phyloP scores from a whole-genome alignment of 139 green algal genomes.

The Chloropicon primus region DNA sequence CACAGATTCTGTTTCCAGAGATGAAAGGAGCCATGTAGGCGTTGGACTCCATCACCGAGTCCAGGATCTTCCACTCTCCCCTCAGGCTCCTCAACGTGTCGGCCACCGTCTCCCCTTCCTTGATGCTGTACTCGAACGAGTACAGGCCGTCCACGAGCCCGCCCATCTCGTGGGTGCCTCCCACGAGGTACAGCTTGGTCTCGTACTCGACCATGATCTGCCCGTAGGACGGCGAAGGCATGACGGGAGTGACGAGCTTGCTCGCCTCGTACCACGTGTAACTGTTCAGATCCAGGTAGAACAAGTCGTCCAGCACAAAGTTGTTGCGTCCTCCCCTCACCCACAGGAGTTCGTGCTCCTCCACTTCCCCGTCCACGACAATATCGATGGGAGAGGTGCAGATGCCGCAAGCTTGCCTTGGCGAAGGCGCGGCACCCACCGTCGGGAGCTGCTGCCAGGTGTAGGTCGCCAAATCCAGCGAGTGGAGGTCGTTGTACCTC shows the following conservation, averaged over 20 bases:
- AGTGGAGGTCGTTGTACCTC: slow-evolving; percentile 64
- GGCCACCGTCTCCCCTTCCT: background rate
- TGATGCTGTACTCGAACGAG: slow-evolving; percentile 2
- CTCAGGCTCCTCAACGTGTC: background rate
- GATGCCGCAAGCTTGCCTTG: slow-evolving; percentile 37
- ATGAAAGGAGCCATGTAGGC: slow-evolving; percentile 10
- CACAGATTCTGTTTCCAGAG: slow-evolving; percentile 27
- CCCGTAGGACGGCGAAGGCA: slow-evolving; percentile 44
- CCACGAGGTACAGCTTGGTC: slow-evolving; percentile 51
- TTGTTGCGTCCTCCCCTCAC: slow-evolving; percentile 64
- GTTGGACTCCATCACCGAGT: slow-evolving; percentile 12
- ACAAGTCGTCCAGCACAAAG: slow-evolving; percentile 72
- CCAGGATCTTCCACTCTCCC: slow-evolving; percentile 11
- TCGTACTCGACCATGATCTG: slow-evolving; percentile 37
- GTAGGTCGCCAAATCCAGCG: slow-evolving; percentile 57
- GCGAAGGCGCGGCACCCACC: slow-evolving; percentile 48
- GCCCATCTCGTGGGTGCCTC: slow-evolving; percentile 58
- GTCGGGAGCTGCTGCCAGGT: slow-evolving; percentile 50
- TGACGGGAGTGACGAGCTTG: slow-evolving; percentile 12
- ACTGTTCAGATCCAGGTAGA: slow-evolving; percentile 46
- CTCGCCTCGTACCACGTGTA: slow-evolving; percentile 38
- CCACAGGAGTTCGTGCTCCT: slow-evolving; percentile 29
- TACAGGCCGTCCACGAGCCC: slow-evolving; percentile 19
- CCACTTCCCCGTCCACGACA: background rate
- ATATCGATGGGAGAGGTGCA: slow-evolving; percentile 1